Base-by-base conservation (phyloP, 306 rosid genomes). In the Citrullus colocynthis region DNA sequence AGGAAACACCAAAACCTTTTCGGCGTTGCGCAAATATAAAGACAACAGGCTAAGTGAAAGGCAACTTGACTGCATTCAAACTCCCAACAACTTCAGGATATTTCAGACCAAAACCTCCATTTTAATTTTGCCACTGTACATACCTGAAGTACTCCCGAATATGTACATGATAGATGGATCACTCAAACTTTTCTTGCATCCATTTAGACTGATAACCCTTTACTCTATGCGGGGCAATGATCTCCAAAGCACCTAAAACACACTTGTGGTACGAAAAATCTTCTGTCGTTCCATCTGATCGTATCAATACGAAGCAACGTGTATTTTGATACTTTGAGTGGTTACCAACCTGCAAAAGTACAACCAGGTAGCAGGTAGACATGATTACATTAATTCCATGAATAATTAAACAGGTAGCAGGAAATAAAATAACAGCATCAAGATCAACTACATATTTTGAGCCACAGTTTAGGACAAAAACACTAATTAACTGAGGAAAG, bases 231-330 rank as follows among this genome's bases (percentile, higher is more conserved):
- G 97, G 97, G 58, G 86, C 92, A 76, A 90, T 70, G 56, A 89
- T 80, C 74, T 88, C 93, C 30, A 86, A 85, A 59, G 97, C 97
- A 85, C 88, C 85, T 45, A 75, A 78, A 24, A 92, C 81, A 78
- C 98, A 92, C 83, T 95, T 95, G 69, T 80, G 97, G 86, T 90
- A 90, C 0, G 98, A 95, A 83, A 95, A 92, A 74, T 92, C 97
- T 83, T 90, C 98, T 6, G 82, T 64, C 1, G 88, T 82, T 20
- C 93, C 97, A n/a, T 95, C 97, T 15, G 42, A 82, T 79, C 97
- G 83, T 17, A 85, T 75, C 75, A 92, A 54, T 73, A 83, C 79
- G 82, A 95, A 95, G 84, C 98, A 92, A 7, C 92, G 98, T 5
- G 88, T 79, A 21, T 78, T 84, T 65, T 78, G 71, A 79, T 83